A percentile compares a stretch with the other conserved stretches of the same genome.
These are phyloP conservation scores for Nicotiana paniculata DNA, from an alignment of 257 asterid species.

Conservation along the genomic window DNA sequence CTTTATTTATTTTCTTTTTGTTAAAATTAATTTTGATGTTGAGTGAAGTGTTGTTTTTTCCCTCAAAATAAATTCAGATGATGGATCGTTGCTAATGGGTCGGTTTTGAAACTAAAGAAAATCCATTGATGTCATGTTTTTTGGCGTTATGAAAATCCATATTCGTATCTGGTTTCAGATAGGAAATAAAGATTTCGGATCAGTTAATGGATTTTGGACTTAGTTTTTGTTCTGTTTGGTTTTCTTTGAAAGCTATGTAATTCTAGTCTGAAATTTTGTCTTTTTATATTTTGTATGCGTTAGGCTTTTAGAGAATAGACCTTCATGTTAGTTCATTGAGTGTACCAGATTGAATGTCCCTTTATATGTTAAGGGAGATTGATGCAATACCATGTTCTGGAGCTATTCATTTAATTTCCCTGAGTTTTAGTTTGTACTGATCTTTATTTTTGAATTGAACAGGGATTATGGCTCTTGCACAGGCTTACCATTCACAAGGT, in stretches of 20 bases:
- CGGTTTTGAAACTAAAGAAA: not conserved
- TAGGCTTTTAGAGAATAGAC: not conserved
- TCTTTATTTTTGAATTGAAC: conserved; percentile 19
- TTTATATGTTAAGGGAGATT: not conserved
- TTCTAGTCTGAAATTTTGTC: not conserved
- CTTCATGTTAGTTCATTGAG: not conserved
- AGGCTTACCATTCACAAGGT: conserved; percentile 38
- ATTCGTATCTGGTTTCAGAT: not conserved
- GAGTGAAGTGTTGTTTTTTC: not conserved
- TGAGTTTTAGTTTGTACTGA: not conserved
- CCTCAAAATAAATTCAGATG: not conserved
- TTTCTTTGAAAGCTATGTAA: not conserved
- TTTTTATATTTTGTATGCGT: not conserved
- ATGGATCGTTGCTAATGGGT: not conserved
- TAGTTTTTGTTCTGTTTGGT: not conserved
- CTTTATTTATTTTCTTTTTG: not conserved
- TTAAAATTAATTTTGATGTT: not conserved
- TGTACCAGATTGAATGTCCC: not conserved
- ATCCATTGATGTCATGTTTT: not conserved
- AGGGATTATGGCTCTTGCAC: conserved; percentile 65
- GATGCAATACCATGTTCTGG: not conserved
- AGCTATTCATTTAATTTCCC: too few species aligned
- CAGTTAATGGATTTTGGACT: not conserved
- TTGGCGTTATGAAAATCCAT: not conserved
- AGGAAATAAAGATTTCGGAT: not conserved